Evolutionary conservation across 1,284 basidiomycete genomes (phyloP), one percentile per base, ranked within the genome.

Genomic region (Clitocybe nebularis): DNA sequence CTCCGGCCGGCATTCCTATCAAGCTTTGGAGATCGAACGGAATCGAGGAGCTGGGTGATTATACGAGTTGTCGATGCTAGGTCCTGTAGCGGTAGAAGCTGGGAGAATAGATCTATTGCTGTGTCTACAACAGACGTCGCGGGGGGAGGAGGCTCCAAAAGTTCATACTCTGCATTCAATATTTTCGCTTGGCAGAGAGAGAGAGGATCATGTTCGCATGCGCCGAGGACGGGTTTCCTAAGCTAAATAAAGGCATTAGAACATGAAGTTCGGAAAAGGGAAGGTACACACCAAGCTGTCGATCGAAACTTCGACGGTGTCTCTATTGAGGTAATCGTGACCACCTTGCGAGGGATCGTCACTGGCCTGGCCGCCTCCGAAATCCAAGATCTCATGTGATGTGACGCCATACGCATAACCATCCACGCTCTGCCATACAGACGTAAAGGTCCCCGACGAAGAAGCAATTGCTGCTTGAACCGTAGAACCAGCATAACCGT

Each of bases 361-460:
- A 17, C 53, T 53, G 21, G 41, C 39, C 9, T 53, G 51, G 54
- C 62, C 48, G 47, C 63, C 45, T 3, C 60, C 62, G 40, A 71
- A 64, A 39, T 79, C 75, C 17, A 64, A 57, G 9, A 79, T 60
- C 29, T 80, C 74, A 17, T 88, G 67, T 39, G 80, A 89, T 1
- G 92, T 93, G 7, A 98, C 80, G 2, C 95, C 96, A 64, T 91
- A 95, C 0, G 87, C 93, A 61, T 93, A 95, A 0, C 92, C 91
- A 59, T 98, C 95, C 0, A 77, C 71, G 43, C 81, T 79, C 46
- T 87, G 79, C 95, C 96, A 98, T 5, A 99, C 75, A 9, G 77
- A 81, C 3, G 81, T 84, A 60, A 96, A 95, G 1, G 80, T 75
- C 3, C 93, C 93, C 0, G 91, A 77, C 24, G 89, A 92, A 0